phyloP scores from a whole-genome alignment of 352 stramenopile genomes.

The Thalassiosira hispida region DNA sequence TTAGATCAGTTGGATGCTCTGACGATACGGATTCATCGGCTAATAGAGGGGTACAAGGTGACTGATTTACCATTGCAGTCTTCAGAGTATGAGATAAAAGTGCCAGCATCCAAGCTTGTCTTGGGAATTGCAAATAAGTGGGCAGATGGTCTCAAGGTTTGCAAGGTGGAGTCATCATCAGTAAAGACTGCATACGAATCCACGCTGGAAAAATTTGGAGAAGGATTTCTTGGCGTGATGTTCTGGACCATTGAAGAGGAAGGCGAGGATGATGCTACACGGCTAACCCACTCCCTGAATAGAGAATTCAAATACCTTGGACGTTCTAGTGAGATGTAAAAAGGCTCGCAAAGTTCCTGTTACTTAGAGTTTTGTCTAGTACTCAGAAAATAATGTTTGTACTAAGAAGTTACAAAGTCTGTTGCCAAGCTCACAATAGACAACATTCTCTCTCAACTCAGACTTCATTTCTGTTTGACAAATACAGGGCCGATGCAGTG shows the following conservation, averaged over 20 bases:
- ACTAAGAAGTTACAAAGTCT: too few species aligned
- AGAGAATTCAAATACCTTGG: conserved; percentile 14
- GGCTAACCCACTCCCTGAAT: conserved; percentile 19
- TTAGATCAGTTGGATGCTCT: conserved; percentile 55
- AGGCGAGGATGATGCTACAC: conserved; percentile 13
- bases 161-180: conserved; percentile 26
- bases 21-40: conserved; percentile 46
- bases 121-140: conserved; percentile 80
- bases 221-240: conserved; percentile 47
- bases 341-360: too few species aligned
- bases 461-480: too few species aligned
- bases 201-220: conserved; percentile 21
- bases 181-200: conserved; percentile 19
- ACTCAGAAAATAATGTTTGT: too few species aligned
- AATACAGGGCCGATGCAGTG: too few species aligned
- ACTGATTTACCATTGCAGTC: conserved; percentile 11
- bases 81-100: conserved; percentile 42
- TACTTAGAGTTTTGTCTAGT: too few species aligned
- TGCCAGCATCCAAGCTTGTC: conserved; percentile 69
- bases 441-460: too few species aligned
- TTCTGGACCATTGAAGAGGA: conserved; percentile 60
- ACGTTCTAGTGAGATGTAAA: not conserved
- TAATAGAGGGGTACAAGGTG: conserved; percentile 33
- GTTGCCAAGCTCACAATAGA: too few species aligned
- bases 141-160: conserved; percentile 55